Percentiles rank a stretch among this genome's conserved stretches.
Evolutionary conservation across 139 green algal species (phyloP).

Genomic region (Chlorella sorokiniana): DNA sequence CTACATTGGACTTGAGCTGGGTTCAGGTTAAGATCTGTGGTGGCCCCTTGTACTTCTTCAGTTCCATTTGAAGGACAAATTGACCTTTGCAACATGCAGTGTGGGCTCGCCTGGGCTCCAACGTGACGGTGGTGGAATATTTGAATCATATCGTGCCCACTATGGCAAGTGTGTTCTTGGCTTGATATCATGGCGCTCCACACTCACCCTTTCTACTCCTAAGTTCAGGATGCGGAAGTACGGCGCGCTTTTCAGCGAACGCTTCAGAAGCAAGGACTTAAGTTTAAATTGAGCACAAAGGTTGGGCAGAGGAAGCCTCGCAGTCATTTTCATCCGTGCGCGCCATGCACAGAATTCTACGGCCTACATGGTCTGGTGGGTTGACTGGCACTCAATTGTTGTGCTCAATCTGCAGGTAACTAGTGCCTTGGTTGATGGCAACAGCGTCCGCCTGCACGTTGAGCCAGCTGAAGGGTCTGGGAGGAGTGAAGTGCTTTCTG

Average conservation of each 20-base stretch:
- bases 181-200: background rate
- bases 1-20: constrained; percentile 99
- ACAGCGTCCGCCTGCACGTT: constrained; percentile 69
- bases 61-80: background rate
- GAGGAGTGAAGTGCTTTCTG: constrained; percentile 64
- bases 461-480: constrained; percentile 71
- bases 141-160: constrained; percentile 86
- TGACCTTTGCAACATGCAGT: constrained; percentile 52
- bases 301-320: constrained; percentile 31
- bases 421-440: constrained; percentile 58
- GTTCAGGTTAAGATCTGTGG: constrained; percentile 42
- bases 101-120: constrained; percentile 87
- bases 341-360: background rate
- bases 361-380: background rate
- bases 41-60: background rate
- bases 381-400: background rate
- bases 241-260: constrained; percentile 86
- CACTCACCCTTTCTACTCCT: background rate
- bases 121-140: constrained; percentile 98
- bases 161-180: constrained; percentile 69
- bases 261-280: constrained; percentile 97
- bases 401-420: constrained; percentile 49
- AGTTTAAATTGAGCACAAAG: constrained; percentile 95
- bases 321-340: background rate
- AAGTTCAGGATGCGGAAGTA: constrained; percentile 86